A percentile compares a stretch with the other conserved stretches of the same genome.
Evolutionary conservation across 805 yeast genomes (phyloP).

Genomic region (Metschnikowia borealis): DNA sequence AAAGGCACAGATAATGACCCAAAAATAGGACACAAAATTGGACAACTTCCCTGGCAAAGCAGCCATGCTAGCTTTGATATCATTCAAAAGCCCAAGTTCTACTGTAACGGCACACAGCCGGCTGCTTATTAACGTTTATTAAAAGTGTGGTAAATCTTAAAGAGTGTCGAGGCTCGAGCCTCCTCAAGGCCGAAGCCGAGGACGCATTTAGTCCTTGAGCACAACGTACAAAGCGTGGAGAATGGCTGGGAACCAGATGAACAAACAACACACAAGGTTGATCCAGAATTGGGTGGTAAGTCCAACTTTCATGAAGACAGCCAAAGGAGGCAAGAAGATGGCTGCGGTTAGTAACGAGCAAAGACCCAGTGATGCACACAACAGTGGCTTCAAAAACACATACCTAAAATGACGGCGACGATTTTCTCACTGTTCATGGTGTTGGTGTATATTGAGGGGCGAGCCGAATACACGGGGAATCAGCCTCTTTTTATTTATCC

Average conservation of each 20-base stretch:
- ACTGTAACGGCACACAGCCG: neutral
- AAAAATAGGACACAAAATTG: neutral
- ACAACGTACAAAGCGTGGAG: slow-evolving; percentile 70
- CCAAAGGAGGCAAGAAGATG: slow-evolving; percentile 67
- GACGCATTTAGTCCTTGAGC: slow-evolving; percentile 18
- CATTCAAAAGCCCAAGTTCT: neutral
- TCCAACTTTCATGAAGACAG: slow-evolving; percentile 69
- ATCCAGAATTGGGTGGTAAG: slow-evolving; percentile 60
- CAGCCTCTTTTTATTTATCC: neutral
- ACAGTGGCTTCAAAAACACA: slow-evolving; percentile 8
- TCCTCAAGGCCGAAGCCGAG: neutral
- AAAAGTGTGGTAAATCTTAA: neutral
- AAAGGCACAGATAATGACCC: too few relatives aligned
- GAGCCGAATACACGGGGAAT: neutral
- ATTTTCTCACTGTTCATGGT: slow-evolving; percentile 40
- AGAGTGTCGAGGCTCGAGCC: neutral
- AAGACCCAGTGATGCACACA: neutral
- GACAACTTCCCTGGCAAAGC: neutral
- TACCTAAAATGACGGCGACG: slow-evolving; percentile 35
- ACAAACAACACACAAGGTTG: slow-evolving; percentile 58
- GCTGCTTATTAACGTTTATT: neutral
- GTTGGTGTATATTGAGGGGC: neutral
- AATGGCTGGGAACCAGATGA: slow-evolving; percentile 76
- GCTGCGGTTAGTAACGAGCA: slow-evolving; percentile 36
- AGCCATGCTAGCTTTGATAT: neutral